Base-by-base conservation (phyloP, 2,329 filamentous ascomycete genomes). In the Cordyceps fumosorosea region DNA sequence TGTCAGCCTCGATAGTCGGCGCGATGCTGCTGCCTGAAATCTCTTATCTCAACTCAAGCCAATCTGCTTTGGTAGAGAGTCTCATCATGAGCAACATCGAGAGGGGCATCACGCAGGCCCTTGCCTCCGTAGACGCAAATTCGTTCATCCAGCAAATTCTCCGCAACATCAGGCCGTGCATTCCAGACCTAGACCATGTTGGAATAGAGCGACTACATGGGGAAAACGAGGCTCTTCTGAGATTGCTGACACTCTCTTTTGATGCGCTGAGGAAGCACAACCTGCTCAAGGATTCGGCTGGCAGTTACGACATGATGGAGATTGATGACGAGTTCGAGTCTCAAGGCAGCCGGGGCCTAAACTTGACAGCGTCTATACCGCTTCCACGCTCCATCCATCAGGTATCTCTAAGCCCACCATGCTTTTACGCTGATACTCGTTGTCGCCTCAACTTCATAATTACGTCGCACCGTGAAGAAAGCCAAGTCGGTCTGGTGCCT, bases 281-380 rank as follows among this genome's bases (percentile, higher is more conserved):
- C 10, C 59, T 65, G 6, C 72, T 71, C 29, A 74, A 75, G 55
- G 70, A 70, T 0, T 73, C 72, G 1, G 66, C 67, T 10, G 68
- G 77, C 4, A 74, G 78, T 11, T 66, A 75, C 2, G 84, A 88
- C 66, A 70, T 79, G 6, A 88, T 90, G 85, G 87, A 90, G 61
- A 69, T 91, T 5, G 89, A 91, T 67, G 80, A 83, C 14, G 82
- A 83, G 2, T 86, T 88, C 60, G 82, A 84, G 47, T 85, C 85
- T 0, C 84, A 88, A 66, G 77, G 77, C 58, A 86, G 81, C 64
- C 78, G 78, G 26, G 75, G 71, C 29, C 78, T 76, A 55, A 70
- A 72, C 18, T 64, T 70, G 1, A 71, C 76, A 34, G 76, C 74
- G 37, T 63, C 66, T 1, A 67, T 73, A 22, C 69, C 80, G 18